Conservation (phyloP, 2,329 filamentous ascomycete genomes). For the Lecanicillium sp. region DNA sequence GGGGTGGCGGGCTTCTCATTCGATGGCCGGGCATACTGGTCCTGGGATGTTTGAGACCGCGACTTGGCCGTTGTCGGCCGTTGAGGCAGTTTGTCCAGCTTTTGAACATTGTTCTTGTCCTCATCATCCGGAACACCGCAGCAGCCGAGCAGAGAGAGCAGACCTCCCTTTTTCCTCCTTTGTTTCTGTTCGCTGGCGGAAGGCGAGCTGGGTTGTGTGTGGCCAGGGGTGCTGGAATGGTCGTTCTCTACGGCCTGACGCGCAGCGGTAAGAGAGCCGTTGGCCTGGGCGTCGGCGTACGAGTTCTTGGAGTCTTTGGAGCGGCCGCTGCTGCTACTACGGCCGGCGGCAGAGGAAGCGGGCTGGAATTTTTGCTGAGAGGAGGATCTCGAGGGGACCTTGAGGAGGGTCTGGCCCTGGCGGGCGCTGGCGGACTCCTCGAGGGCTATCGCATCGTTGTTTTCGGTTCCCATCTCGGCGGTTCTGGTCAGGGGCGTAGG, state of each 20-base stretch:
- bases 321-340: constrained; percentile 56
- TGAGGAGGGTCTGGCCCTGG: constrained; percentile 47
- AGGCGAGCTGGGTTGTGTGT: constrained; percentile 48
- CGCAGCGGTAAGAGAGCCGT: constrained; percentile 63
- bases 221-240: constrained; percentile 42
- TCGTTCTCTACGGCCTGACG: constrained; percentile 50
- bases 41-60: constrained; percentile 46
- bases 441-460: constrained; percentile 34
- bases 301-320: constrained; percentile 63
- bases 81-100: constrained; percentile 51
- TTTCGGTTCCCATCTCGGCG: constrained; percentile 35
- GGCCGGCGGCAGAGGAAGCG: constrained; percentile 52
- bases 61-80: constrained; percentile 50
- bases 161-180: constrained; percentile 50
- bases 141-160: constrained; percentile 59
- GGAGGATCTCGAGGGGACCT: constrained; percentile 57
- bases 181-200: constrained; percentile 41
- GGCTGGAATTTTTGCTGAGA: constrained; percentile 53
- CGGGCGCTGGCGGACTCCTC: constrained; percentile 39
- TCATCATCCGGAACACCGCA: constrained; percentile 58
- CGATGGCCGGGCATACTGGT: constrained; percentile 38
- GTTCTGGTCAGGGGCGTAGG: constrained; percentile 27
- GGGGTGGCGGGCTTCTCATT: constrained; percentile 41
- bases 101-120: constrained; percentile 48
- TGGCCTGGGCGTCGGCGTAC: constrained; percentile 56